Base-by-base conservation (phyloP, 495 filamentous ascomycete genomes). In the Podospora anserina region DNA sequence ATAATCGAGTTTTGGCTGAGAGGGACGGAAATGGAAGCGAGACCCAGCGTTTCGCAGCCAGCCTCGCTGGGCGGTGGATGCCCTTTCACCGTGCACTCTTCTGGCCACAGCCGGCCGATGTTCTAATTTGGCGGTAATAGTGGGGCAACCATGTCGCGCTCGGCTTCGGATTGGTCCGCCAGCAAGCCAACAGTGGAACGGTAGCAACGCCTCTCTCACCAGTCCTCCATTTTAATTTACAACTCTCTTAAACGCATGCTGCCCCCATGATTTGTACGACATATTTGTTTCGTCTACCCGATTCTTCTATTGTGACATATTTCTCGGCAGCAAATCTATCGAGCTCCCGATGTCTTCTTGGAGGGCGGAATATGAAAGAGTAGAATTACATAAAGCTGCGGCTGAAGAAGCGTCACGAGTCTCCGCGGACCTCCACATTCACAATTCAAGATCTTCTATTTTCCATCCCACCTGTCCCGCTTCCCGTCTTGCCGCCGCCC, bases 11-110 rank as follows among this genome's bases (percentile, higher is more conserved):
- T 61, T 61, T 61, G 59, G 30, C 5, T 18, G 30, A 9, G 9
- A 13, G 16, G 59, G 23, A 28, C 16, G 59, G 59, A 61, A 61
- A 61, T 61, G 59, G 59, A 61, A 61, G 16, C 26, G 20, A 61
- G 59, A 18, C 30, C 23, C 59, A 28, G 59, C 23, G 26, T 9
- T 59, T 20, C 26, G 59, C 30, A 28, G 59, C 59, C 59, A 61
- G 59, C 59, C 20, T 28, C 16, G 59, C 59, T 61, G 59, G 23
- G 23, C 16, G 13, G 59, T 61, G 26, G 59, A 4, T 61, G 39
- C 39, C 13, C 13, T 49, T 49, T 49, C 39, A 49, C 39, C 39
- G 30, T 32, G 30, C 30, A 49, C 39, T 49, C 39, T 49, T 49
- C 39, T 49, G 39, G 39, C 39, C 39, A 49, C 39, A 49, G 39